Conservation (phyloP, 2,329 filamentous ascomycete species). For the Metarhizium brunneum region DNA sequence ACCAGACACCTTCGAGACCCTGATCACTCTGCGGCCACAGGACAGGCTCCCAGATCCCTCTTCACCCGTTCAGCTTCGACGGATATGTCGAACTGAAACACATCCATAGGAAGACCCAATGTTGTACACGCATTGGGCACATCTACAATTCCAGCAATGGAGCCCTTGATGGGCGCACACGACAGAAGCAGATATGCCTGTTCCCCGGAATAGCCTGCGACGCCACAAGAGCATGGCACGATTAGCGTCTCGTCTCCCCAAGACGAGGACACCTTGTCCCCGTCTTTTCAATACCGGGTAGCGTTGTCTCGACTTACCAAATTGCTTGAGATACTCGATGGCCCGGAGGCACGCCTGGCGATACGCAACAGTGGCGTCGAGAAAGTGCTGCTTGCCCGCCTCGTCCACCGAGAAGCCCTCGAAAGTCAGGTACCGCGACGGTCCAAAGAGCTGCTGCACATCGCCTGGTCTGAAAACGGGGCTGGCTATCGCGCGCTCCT, state of each 20-base stretch:
- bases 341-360: constrained; percentile 63
- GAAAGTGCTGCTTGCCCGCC: constrained; percentile 78
- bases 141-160: constrained; percentile 83
- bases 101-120: constrained; percentile 80
- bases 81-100: constrained; percentile 88
- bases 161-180: constrained; percentile 79
- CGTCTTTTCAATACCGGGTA: not conserved
- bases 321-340: constrained; percentile 27
- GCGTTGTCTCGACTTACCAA: constrained; percentile 13
- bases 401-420: constrained; percentile 85
- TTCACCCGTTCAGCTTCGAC: constrained; percentile 14
- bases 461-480: constrained; percentile 82
- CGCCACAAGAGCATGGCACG: not conserved
- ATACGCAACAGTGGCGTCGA: constrained; percentile 81
- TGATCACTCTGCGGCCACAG: constrained; percentile 2
- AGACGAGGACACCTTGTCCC: not conserved
- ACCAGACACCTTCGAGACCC: not conserved
- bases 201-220: constrained; percentile 54
- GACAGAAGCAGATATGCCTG: constrained; percentile 81
- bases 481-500: constrained; percentile 65
- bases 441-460: constrained; percentile 80
- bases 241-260: not conserved
- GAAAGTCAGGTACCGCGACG: constrained; percentile 45
- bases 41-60: constrained; percentile 13
- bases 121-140: constrained; percentile 90